Base-by-base conservation (phyloP, 768 basidiomycete species). In the Tricholoma flavovirens region DNA sequence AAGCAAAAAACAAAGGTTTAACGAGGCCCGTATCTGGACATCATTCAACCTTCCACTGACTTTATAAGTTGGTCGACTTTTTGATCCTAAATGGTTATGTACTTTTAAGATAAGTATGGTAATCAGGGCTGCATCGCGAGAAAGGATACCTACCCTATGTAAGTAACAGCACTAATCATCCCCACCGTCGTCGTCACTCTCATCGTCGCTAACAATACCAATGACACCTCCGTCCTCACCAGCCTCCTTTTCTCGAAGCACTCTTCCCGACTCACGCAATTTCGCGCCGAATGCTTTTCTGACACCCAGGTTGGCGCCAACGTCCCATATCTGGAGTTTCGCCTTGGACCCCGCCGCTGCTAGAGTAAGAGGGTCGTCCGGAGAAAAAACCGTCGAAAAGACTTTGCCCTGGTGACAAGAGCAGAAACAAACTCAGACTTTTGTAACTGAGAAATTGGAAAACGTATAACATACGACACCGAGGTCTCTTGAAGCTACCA, bases 311-410 rank as follows among this genome's bases (percentile, higher is more conserved):
- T 91, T 98, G 4, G 90, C 81, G 9, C 86, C 90, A 38, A 96
- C 81, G 65, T 99, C 96, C 96, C 96, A 99, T 14, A 99, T 77
- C 69, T 98, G 96, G 5, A 99, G 70, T 67, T 88, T 93, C 1
- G 92, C 96, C 65, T 93, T 90, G 2, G 93, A 95, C 11, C 97
- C 97, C 29, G 90, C 96, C 3, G 93, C 94, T 2, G 95, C 96
- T 48, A 99, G 71, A 7, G 91, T 97, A 51, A 98, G 83, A 1
- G 94, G 89, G 64, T 95, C 90, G 67, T 98, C 96, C 0, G 97
- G 96, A 5, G 94, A 98, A 77, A 88, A 98, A 0, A 81, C 77
- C 0, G 87, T 78, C 5, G 94, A 90, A 73, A 99, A 99, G 6
- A 98, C 92, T 77, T 96, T 96, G 72, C 97, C 97, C 95, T 97